phyloP scores from a whole-genome alignment of 1,284 basidiomycete genomes.

The Papiliotrema laurentii region DNA sequence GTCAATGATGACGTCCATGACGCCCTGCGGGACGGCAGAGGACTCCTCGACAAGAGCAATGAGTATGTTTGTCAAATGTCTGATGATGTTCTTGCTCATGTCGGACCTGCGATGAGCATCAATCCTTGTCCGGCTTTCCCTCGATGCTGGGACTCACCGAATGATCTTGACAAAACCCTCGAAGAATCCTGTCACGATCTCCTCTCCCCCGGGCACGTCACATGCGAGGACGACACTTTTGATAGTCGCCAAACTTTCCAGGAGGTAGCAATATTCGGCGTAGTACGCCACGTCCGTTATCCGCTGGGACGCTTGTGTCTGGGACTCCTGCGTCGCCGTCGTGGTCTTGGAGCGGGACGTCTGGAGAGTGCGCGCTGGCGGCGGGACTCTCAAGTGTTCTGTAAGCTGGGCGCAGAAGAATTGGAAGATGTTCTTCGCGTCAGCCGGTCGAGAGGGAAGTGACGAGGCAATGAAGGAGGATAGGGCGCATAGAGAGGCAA shows the following conservation, averaged over 20 bases:
- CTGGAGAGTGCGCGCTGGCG: slow-evolving; percentile 20
- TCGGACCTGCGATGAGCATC: slow-evolving; percentile 53
- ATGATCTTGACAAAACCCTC: slow-evolving; percentile 75
- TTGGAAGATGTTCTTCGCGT: slow-evolving; percentile 78
- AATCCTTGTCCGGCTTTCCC: not conserved
- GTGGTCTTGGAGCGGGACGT: slow-evolving; percentile 22
- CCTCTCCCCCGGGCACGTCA: slow-evolving; percentile 81
- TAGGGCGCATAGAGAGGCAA: not conserved
- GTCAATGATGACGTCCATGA: slow-evolving; percentile 74
- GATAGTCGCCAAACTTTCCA: slow-evolving; percentile 87
- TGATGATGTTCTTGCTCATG: slow-evolving; percentile 81
- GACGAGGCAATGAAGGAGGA: not conserved
- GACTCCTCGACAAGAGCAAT: slow-evolving; percentile 85
- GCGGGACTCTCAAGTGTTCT: slow-evolving; percentile 65
- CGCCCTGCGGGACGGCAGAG: slow-evolving; percentile 65
- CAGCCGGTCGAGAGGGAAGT: not conserved
- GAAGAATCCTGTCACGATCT: slow-evolving; percentile 79
- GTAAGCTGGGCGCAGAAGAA: slow-evolving; percentile 86
- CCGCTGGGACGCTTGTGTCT: slow-evolving; percentile 46
- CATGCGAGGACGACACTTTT: slow-evolving; percentile 92
- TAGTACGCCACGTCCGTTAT: slow-evolving; percentile 59
- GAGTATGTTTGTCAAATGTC: slow-evolving; percentile 84
- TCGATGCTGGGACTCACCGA: slow-evolving; percentile 49
- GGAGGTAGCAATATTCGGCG: slow-evolving; percentile 83
- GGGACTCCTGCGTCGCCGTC: slow-evolving; percentile 14